Evolutionary conservation across 2,329 filamentous ascomycete species (phyloP), one percentile per base, ranked within the genome.

Genomic region (Fusarium siculi): DNA sequence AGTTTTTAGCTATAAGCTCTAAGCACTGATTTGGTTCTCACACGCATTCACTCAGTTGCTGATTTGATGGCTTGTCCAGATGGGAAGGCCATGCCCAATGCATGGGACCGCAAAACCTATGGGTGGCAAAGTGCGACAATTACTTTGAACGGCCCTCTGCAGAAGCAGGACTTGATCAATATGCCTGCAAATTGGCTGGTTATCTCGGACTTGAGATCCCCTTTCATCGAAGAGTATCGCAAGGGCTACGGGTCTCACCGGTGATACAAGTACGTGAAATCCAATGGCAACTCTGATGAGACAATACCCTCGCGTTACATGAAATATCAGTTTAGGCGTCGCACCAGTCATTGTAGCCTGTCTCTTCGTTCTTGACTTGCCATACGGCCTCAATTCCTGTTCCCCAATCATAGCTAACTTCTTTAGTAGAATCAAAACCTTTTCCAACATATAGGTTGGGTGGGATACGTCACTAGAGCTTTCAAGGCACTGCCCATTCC

Each of bases 11-110:
- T 40, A 40, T 0, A 40, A 9, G 39, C 12, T 40, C 0, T 8
- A 9, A 9, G 2, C 2, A 14, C 12, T 15, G 21, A n/a, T 40
- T 40, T 6, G 15, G 5, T 9, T 9, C 21, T 2, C 0, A 40
- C 0, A n/a, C 1, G 1, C 21, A 6, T 40, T 40, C 12, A 40
- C 2, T 6, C 21, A 5, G 2, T 9, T 40, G 8, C 12, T 40
- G 8, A 40, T n/a, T n/a, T 15, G 7, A n/a, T 40, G 39, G 21
- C 12, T 40, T n/a, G 21, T 40, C 12, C 39, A n/a, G 21, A 9
- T 15, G 5, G 8, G 12, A 40, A 40, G 5, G 21, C 12, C 8
- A n/a, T 37, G 36, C 9, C 36, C 36, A 37, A 10, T 2, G 36
- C 16, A 37, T 10, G 36, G 16, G 16, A 18, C 16, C 34, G 9